Conservation (phyloP, 2,329 filamentous ascomycete species). For the Phymatotrichopsis omnivora region DNA sequence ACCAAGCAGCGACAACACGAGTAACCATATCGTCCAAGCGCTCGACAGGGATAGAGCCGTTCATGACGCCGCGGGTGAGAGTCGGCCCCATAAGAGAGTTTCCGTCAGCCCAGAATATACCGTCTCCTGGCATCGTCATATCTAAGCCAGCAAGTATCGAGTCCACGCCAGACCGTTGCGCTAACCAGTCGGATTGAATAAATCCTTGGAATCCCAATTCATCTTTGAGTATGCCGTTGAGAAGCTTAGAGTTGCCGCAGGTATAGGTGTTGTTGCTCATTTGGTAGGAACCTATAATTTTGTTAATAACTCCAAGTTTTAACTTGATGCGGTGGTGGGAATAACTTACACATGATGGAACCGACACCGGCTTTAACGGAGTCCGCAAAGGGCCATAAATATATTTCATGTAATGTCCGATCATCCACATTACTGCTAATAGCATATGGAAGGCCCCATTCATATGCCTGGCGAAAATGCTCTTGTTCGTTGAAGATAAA, state of each 20-base stretch:
- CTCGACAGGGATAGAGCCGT: slow-evolving; percentile 38
- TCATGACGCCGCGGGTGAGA: slow-evolving; percentile 44
- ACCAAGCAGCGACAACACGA: slow-evolving; percentile 43
- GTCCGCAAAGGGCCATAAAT: slow-evolving; percentile 69
- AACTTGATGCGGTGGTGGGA: too few species aligned
- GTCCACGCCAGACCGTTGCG: slow-evolving; percentile 25
- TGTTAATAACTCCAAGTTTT: slow-evolving; percentile 8
- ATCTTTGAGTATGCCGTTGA: slow-evolving; percentile 44
- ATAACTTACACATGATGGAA: slow-evolving; percentile 46
- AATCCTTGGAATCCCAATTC: slow-evolving; percentile 46
- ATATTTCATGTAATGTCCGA: slow-evolving; percentile 64
- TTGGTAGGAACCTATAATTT: slow-evolving; percentile 34
- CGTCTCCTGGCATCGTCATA: slow-evolving; percentile 44
- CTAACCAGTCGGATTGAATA: slow-evolving; percentile 27
- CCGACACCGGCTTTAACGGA: slow-evolving; percentile 58
- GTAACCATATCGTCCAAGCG: slow-evolving; percentile 37
- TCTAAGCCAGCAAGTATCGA: slow-evolving; percentile 25
- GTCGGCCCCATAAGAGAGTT: slow-evolving; percentile 48
- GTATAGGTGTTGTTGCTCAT: slow-evolving; percentile 42
- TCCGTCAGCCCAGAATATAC: slow-evolving; percentile 36
- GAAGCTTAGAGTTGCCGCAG: slow-evolving; percentile 42
- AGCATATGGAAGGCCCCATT: slow-evolving; percentile 40
- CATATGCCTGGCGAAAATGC: slow-evolving; percentile 43
- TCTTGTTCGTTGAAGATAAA: slow-evolving; percentile 62
- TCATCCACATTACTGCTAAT: slow-evolving; percentile 54